Conservation (phyloP, 768 basidiomycete genomes). For the Lyophyllum atratum region DNA sequence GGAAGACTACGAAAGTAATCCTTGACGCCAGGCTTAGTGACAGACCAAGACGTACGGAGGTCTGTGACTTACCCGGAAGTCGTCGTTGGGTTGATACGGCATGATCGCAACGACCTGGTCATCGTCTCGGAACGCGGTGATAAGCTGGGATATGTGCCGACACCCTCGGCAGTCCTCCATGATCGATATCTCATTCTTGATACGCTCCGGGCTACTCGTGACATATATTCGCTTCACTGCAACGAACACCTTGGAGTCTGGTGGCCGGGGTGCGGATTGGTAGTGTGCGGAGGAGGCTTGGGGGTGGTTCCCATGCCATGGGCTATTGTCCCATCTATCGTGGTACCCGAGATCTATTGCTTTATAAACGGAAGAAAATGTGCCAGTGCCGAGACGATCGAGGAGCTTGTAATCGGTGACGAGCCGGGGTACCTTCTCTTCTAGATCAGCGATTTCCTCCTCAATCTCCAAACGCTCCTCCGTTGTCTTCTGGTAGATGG, state of each 20-base stretch:
- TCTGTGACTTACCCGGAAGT: slow-evolving; percentile 79
- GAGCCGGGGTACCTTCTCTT: slow-evolving; percentile 66
- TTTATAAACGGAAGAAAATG: slow-evolving; percentile 99
- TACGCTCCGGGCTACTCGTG: slow-evolving; percentile 90
- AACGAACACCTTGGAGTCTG: slow-evolving; percentile 68
- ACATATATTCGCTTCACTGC: slow-evolving; percentile 97
- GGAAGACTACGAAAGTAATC: slow-evolving; percentile 80
- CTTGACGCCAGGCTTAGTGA: slow-evolving; percentile 32
- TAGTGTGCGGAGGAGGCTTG: slow-evolving; percentile 64
- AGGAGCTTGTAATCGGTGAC: slow-evolving; percentile 71
- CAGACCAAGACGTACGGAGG: neutral
- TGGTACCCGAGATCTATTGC: slow-evolving; percentile 82
- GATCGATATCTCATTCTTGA: slow-evolving; percentile 90
- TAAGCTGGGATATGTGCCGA: slow-evolving; percentile 88
- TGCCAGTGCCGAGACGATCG: slow-evolving; percentile 94
- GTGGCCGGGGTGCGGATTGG: slow-evolving; percentile 48
- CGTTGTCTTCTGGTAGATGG: slow-evolving; percentile 53
- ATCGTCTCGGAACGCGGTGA: slow-evolving; percentile 87
- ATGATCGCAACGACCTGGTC: slow-evolving; percentile 95
- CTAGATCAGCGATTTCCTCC: slow-evolving; percentile 75
- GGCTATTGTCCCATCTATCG: slow-evolving; percentile 71
- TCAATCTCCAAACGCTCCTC: slow-evolving; percentile 77
- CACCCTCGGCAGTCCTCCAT: slow-evolving; percentile 85
- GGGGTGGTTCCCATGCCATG: slow-evolving; percentile 73
- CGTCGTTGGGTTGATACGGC: slow-evolving; percentile 90